Conservation (phyloP, 495 filamentous ascomycete species). For the Bombardia bombarda region DNA sequence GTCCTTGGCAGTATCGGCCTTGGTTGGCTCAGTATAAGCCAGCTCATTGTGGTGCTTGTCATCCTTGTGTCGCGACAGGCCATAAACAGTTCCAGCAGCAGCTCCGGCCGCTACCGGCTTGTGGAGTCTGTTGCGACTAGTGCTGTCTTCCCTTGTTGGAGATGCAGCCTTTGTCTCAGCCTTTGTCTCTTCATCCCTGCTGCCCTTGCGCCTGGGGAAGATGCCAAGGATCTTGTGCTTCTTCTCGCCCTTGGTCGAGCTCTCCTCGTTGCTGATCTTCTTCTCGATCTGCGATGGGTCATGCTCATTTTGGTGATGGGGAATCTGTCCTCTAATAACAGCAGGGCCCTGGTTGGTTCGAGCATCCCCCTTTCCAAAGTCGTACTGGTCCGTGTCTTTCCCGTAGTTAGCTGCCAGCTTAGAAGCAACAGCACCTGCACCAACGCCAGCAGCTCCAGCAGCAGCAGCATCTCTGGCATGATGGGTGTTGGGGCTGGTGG, state of each 20-base stretch:
- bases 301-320: not conserved
- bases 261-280: constrained; percentile 1
- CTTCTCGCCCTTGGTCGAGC: constrained; percentile 1
- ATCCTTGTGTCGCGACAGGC: too few species aligned
- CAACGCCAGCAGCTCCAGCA: constrained; percentile 12
- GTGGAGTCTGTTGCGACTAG: too few species aligned
- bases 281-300: not conserved
- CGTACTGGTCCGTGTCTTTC: too few species aligned
- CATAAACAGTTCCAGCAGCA: too few species aligned
- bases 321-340: too few species aligned
- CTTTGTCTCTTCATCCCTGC: constrained; percentile 10
- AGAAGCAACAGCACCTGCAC: constrained; percentile 8
- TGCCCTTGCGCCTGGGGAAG: constrained; percentile 25
- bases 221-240: constrained; percentile 14
- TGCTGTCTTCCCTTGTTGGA: too few species aligned
- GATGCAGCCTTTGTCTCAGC: too few species aligned
- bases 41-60: constrained; percentile 15
- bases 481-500: too few species aligned
- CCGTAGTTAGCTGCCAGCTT: constrained; percentile 8
- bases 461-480: too few species aligned
- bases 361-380: too few species aligned
- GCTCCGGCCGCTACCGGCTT: too few species aligned
- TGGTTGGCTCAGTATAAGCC: constrained; percentile 10
- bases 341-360: too few species aligned
- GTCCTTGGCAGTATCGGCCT: not conserved